Base-by-base conservation (phyloP, 2,329 filamentous ascomycete species). In the Fusarium sp. region DNA sequence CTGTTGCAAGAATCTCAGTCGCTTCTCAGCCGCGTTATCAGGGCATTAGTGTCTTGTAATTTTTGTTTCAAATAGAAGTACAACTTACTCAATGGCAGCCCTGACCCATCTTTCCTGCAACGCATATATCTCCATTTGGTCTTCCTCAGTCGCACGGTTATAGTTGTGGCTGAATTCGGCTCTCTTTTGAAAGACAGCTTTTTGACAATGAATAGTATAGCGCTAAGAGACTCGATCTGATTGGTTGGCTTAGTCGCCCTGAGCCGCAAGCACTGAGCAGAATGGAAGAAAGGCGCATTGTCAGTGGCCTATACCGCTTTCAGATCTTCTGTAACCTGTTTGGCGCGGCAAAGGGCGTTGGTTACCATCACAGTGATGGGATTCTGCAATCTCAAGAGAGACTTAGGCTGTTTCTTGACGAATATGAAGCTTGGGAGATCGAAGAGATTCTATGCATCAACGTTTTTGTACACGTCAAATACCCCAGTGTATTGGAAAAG, bases 301-400 rank as follows among this genome's bases (percentile, higher is more conserved):
- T 44, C 14, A 48, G 67, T 33, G 67, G 35, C 17, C 20, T 70
- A 10, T 68, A 70, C 38, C 69, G 57, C 26, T 72, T 72, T 38
- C 53, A 72, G 14, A 26, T 70, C 20, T 45, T 41, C 37, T 62
- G 63, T 48, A 64, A 54, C 26, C 45, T 70, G 7, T 53, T 60
- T 17, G 57, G 57, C 9, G 12, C 13, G 8, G 13, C 3, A n/a
- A 8, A 7, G 14, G 8, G 30, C 14, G 18, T 9, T 7, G 7
- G 7, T 11, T 23, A 13, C 13, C 13, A 8, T n/a, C 13, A 14
- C 5, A n/a, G 9, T 7, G 40, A 20, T 20, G n/a, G 20, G 11
- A 13, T 42, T 23, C 5, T 42, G 13, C 5, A 32, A 7, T 3
- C 32, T 4, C 13, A 33, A 14, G 30, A 45, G 10, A 60, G 32